Conservation (phyloP, 176 grass and related monocot genomes). For the Eragrostis curvula region DNA sequence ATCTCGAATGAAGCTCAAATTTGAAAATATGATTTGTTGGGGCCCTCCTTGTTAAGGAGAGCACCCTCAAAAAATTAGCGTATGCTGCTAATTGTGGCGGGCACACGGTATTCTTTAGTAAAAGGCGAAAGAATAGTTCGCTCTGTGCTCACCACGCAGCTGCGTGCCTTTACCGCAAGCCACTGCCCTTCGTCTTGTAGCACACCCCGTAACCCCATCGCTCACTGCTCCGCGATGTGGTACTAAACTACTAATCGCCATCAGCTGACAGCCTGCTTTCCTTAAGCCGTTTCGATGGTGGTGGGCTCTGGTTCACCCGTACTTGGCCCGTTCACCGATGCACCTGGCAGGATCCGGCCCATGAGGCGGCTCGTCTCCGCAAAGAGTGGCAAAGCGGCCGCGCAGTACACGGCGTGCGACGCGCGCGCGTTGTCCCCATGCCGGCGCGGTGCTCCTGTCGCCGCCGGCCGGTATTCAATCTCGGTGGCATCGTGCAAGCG, state of each 20-base stretch:
- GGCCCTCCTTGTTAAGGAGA: not conserved
- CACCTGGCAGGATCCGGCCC: not conserved
- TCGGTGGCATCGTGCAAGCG: not conserved
- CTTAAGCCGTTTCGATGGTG: not conserved
- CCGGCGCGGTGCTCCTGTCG: not conserved
- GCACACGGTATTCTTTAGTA: conserved; percentile 84
- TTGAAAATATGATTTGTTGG: not conserved
- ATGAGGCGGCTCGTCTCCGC: not conserved
- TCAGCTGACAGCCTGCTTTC: not conserved
- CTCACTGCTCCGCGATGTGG: not conserved
- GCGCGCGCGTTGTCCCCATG: not conserved
- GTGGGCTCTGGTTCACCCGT: not conserved
- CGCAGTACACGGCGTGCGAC: not conserved
- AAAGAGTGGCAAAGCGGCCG: not conserved
- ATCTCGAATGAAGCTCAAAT: too few relatives aligned
- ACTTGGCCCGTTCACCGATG: not conserved
- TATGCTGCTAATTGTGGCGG: conserved; percentile 46
- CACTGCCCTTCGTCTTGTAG: not conserved
- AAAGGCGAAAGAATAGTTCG: conserved; percentile 87
- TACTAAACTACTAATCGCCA: not conserved
- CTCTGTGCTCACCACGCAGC: conserved; percentile 70
- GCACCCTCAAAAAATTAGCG: conserved; percentile 36
- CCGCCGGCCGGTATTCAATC: not conserved
- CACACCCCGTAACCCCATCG: not conserved
- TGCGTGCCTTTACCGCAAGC: not conserved